A percentile compares a stretch with the other conserved stretches of the same genome.
Evolutionary conservation across 78 protist species (phyloP).

Genomic region (Parvularia atlantis): DNA sequence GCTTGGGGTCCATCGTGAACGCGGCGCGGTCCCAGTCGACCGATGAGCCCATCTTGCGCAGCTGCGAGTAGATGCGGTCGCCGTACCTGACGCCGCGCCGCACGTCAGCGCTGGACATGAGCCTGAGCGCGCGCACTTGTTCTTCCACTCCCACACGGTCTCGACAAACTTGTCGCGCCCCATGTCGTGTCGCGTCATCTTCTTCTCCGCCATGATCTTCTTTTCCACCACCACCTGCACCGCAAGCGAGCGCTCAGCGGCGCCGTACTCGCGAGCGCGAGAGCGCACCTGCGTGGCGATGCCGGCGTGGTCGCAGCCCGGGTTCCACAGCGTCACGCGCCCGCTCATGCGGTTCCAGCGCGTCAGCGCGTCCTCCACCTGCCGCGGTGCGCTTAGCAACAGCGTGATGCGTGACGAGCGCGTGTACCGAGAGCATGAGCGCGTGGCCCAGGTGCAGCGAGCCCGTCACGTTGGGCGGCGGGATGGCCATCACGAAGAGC

Average conservation of each 20-base stretch:
- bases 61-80: neutral
- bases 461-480: constrained; percentile 98
- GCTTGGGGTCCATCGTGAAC: constrained; percentile 56
- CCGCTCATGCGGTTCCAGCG: constrained; percentile 75
- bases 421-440: constrained; percentile 38
- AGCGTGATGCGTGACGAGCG: neutral
- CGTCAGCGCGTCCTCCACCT: constrained; percentile 11
- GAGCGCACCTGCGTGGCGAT: constrained; percentile 84
- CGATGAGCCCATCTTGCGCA: constrained; percentile 60
- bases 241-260: neutral
- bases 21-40: constrained; percentile 80
- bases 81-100: no score
- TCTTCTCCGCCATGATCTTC: constrained; percentile 1
- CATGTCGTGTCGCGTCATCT: constrained; percentile 37
- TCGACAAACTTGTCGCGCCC: constrained; percentile 55
- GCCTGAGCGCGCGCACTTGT: constrained; percentile 47
- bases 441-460: constrained; percentile 94
- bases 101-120: no score
- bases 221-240: constrained; percentile 54
- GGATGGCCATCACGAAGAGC: constrained; percentile 63
- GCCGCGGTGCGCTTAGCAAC: neutral
- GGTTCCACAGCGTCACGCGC: constrained; percentile 66
- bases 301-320: constrained; percentile 94
- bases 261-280: neutral
- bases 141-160: constrained; percentile 78